Conservation (phyloP, 2,329 filamentous ascomycete genomes). For the Pseudogymnoascus destructans region DNA sequence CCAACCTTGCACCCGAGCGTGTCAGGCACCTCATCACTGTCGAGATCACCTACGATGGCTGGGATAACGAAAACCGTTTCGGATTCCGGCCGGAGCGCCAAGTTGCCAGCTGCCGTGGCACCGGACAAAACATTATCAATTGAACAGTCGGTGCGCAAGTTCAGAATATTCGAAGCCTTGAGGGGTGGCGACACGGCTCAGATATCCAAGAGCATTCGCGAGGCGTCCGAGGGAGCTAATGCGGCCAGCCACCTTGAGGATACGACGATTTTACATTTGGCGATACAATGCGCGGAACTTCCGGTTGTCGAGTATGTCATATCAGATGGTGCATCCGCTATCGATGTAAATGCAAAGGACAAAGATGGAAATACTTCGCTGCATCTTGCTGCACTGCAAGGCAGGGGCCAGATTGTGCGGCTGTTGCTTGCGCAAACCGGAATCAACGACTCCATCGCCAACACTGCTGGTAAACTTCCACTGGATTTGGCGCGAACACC, state of each 20-base stretch:
- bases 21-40: conserved; percentile 21
- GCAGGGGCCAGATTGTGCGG: conserved; percentile 66
- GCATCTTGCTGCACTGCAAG: conserved; percentile 74
- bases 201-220: conserved; percentile 74
- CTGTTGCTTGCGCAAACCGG: conserved; percentile 68
- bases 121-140: conserved; percentile 40
- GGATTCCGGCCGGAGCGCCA: conserved; percentile 13
- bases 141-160: conserved; percentile 88
- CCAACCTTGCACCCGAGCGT: conserved; percentile 19
- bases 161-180: conserved; percentile 85
- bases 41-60: conserved; percentile 22
- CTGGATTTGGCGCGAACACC: conserved; percentile 83
- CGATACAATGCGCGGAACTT: conserved; percentile 87
- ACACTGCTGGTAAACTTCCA: conserved; percentile 71
- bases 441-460: conserved; percentile 80
- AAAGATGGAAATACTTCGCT: conserved; percentile 89
- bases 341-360: conserved; percentile 83
- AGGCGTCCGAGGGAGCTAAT: conserved; percentile 31
- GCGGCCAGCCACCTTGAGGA: conserved; percentile 47
- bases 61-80: conserved; percentile 16
- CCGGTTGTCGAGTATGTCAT: conserved; percentile 92
- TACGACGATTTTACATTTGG: conserved; percentile 82
- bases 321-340: conserved; percentile 50
- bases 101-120: conserved; percentile 11
- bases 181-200: conserved; percentile 81